Evolutionary conservation across 2,329 filamentous ascomycete genomes (phyloP), one percentile per base, ranked within the genome.

Genomic region (Colletotrichum musicola): DNA sequence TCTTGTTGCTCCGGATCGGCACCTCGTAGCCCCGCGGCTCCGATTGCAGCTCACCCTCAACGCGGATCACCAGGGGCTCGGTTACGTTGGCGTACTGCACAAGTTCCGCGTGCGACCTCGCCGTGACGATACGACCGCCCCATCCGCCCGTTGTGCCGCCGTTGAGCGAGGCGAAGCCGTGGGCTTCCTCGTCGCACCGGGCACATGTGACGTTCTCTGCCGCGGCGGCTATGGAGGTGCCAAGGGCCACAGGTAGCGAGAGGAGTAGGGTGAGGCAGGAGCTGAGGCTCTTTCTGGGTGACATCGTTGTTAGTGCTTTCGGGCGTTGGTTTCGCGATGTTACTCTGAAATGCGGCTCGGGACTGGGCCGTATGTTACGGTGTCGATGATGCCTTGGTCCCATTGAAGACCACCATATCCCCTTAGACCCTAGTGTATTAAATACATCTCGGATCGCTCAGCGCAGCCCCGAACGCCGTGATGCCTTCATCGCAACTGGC

Each of bases 1-100:
- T 82, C 72, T 84, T 87, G 78, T 86, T 82, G 67, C 81, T 82
- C 47, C 77, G 76, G 47, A 86, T 76, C 49, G 86, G 75, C 35
- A 83, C 78, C 40, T 74, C 79, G 58, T 75, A 77, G 54, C 78
- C 80, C 44, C 71, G 74, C 44, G 60, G 60, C 60, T 38, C 42
- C 42, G 27, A 44, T 4, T 7, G 18, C 2, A 85, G 79, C 46
- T 78, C 76, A 25, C 83, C 83, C 20, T 79, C 78, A 69, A 86
- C 76, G 64, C 81, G 78, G 55, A 84, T 78, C 57, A 86, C 46
- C 22, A 46, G 14, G 13, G 40, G 38, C 35, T 30, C 63, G 27
- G 49, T 49, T 35, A 47, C 46, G 47, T 27, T 54, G 4, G 62
- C 62, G 13, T 22, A 46, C 25, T 14, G 14, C 4, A 49, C 53